A percentile compares a stretch with the other conserved stretches of the same genome.
These are phyloP conservation scores for Fallopia convolvulus DNA, from an alignment of 148 eudicot genomes.

Conservation along the genomic window DNA sequence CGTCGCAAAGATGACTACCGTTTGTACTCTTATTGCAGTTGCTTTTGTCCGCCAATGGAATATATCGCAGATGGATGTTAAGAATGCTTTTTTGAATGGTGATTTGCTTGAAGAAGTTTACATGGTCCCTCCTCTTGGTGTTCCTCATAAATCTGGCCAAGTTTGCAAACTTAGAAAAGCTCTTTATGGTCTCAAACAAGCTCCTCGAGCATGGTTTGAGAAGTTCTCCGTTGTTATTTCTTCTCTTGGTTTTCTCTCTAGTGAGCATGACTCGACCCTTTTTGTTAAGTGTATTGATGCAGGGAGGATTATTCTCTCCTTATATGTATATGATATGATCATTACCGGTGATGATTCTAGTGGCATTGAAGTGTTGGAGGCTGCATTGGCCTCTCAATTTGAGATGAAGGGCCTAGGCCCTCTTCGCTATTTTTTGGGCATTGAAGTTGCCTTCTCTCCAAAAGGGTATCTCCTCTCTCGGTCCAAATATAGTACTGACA, in stretches of 20 bases:
- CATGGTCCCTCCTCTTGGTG: not conserved
- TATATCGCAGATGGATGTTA: not conserved
- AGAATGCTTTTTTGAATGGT: not conserved
- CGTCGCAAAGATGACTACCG: not conserved
- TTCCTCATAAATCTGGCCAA: not conserved
- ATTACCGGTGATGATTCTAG: not conserved
- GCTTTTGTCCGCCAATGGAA: not conserved
- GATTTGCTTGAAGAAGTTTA: not conserved
- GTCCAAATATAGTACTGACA: not conserved
- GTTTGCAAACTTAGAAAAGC: too few relatives aligned
- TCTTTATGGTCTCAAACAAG: constrained; percentile 8
- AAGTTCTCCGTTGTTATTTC: not conserved
- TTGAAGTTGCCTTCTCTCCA: not conserved
- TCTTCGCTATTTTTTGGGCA: too few relatives aligned
- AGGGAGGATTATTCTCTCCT: not conserved
- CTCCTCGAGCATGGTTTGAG: not conserved
- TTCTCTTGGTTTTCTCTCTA: not conserved
- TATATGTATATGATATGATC: not conserved
- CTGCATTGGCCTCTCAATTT: too few relatives aligned
- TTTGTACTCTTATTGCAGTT: not conserved
- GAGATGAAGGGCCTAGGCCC: too few relatives aligned
- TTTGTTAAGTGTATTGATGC: not conserved
- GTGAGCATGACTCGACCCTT: not conserved
- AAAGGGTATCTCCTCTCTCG: not conserved
- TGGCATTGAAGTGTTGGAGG: too few relatives aligned